Base-by-base conservation (phyloP, 2,329 filamentous ascomycete genomes). In the Xylariaceae sp. region DNA sequence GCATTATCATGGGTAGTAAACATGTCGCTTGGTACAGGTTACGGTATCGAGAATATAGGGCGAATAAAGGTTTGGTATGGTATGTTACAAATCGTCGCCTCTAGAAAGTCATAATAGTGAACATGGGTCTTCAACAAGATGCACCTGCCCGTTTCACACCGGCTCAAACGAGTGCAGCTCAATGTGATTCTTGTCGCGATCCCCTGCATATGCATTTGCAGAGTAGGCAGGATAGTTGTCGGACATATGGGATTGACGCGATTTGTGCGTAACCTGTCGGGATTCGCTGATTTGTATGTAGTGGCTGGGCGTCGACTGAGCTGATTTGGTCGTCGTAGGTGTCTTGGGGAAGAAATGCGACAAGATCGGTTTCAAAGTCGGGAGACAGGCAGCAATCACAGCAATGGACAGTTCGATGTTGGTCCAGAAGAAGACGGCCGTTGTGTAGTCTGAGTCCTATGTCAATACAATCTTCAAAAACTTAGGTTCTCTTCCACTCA, bases 341-440 rank as follows among this genome's bases (percentile, higher is more conserved):
- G 43, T 5, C 11, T 11, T 19, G 27, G 32, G 7, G 32, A 35
- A 39, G 43, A 35, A 30, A 33, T 18, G n/a, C 19, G 4, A 22
- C 45, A 43, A 51, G 19, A 62, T 48, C 11, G 58, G 50, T 42
- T 54, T 48, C 18, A 58, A 44, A 11, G 55, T 60, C 36, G 56
- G 58, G 14, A 60, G 50, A 30, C 56, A 57, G 11, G 56, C 51
- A n/a, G 54, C 56, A 6, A 60, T 42, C 2, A 58, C 45, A 1
- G 56, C 51, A 6, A 55, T 50, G 10, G 58, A 51, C 40, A 56
- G 35, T 44, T 60, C 58, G 38, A 60, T 57, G 19, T 56, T 57
- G 17, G 54, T 47, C 56, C 52, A 57, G 44, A 51, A 58, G 44
- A 63, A 62, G 2, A 57, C 58, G 0, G 61, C 60, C 1, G 60